These are phyloP conservation scores for Schizonepeta tenuifolia DNA, from an alignment of 257 asterid species.

Conservation along the genomic window DNA sequence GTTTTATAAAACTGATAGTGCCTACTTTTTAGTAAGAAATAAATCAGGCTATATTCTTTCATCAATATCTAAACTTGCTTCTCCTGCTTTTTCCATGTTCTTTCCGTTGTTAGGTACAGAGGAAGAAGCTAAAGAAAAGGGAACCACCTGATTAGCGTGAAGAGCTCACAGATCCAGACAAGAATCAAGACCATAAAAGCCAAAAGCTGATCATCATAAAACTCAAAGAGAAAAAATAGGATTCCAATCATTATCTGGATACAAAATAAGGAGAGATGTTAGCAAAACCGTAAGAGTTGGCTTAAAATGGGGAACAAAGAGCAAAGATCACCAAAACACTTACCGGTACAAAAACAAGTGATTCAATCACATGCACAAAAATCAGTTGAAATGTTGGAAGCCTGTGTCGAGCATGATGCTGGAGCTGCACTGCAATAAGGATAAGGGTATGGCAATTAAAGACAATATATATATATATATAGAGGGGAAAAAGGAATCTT, in stretches of 20 bases:
- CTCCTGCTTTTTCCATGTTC: slow-evolving; percentile 4
- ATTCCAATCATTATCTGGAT: slow-evolving; percentile 98
- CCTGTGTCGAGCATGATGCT: slow-evolving; percentile 98
- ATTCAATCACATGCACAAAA: slow-evolving; percentile 96
- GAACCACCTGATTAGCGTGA: slow-evolving; percentile 92
- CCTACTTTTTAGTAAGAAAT: slow-evolving; percentile 2
- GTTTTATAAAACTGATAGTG: slow-evolving; percentile 1
- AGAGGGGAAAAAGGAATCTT: background rate
- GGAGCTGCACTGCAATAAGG: slow-evolving; percentile 88
- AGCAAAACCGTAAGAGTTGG: slow-evolving; percentile 25
- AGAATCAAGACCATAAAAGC: slow-evolving; percentile 98
- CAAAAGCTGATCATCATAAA: slow-evolving; percentile 95
- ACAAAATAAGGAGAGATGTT: slow-evolving; percentile 30
- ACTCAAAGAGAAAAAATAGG: slow-evolving; percentile 95
- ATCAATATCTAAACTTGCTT: slow-evolving; percentile 5
- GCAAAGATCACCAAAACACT: slow-evolving; percentile 37
- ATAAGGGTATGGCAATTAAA: slow-evolving; percentile 31
- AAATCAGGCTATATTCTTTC: slow-evolving; percentile 14
- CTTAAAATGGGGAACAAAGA: slow-evolving; percentile 23
- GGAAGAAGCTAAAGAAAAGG: slow-evolving; percentile 38
- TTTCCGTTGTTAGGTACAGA: slow-evolving; percentile 18
- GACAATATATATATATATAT: background rate
- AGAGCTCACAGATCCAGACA: slow-evolving; percentile 98
- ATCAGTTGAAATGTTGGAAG: slow-evolving; percentile 99
- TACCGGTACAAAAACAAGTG: slow-evolving; percentile 98